Evolutionary conservation across 495 filamentous ascomycete genomes (phyloP), one percentile per base, ranked within the genome.

Genomic region (Trichoderma virens): DNA sequence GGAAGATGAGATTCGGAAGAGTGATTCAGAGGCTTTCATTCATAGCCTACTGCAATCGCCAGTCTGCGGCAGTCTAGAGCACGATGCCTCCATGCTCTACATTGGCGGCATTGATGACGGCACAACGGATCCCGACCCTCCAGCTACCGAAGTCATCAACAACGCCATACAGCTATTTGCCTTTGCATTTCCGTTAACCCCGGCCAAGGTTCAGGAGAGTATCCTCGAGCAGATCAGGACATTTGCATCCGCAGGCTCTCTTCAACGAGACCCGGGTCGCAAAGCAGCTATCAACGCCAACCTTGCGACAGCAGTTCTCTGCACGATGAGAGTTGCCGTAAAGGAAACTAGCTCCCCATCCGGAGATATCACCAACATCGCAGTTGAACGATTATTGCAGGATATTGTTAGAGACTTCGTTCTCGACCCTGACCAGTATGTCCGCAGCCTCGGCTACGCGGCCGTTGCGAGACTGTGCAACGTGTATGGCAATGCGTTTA

Each of bases 231-330:
- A 98, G 69, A 84, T 99, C 56, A 85, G 90, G 4, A 93, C 90
- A 0, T 95, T 92, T 66, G 78, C 96, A 4, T 88, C 90, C 5
- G 90, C 92, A 13, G 84, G 84, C 1, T 85, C 80, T 47, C 79
- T 97, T 20, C 91, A 96, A 67, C 84, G 93, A 63, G 93, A 97
- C 68, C 90, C 88, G 25, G 92, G 92, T 30, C 81, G 94, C 51
- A 96, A 89, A 71, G 88, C 92, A 45, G 93, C 94, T 18, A 90
- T 98, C 78, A 86, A 85, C 61, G 87, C 98, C 66, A 99, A 99
- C 70, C 83, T 96, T 66, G 90, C 91, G 0, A 85, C 88, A 30
- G 92, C 93, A 5, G 75, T 99, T 5, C 76, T 95, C 13, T 85
- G 87, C 23, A 83, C 91, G 2, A 76, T 97, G 30, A 92, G 95